Evolutionary conservation across 1,139 yeast species (phyloP).

Genomic region (Starmera stellimalicola): DNA sequence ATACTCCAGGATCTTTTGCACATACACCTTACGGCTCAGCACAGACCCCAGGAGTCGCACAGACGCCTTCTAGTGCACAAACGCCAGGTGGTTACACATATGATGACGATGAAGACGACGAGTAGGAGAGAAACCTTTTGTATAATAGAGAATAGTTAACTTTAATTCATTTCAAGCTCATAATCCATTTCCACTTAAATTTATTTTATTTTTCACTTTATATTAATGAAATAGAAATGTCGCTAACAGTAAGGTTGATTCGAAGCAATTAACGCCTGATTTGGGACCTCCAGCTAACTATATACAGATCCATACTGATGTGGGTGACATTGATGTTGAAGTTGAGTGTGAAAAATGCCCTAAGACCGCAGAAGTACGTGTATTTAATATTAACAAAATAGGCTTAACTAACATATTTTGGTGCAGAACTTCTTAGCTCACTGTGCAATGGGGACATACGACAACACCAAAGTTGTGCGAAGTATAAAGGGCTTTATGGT

Average conservation of each 20-base stretch:
- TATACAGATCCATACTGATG: constrained; percentile 26
- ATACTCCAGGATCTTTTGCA: constrained; percentile 29
- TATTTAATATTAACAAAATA: not conserved
- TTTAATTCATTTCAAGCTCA: too few species aligned
- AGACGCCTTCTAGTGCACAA: constrained; percentile 11
- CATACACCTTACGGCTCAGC: constrained; percentile 7
- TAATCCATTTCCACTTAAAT: too few species aligned
- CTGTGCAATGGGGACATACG: constrained; percentile 38
- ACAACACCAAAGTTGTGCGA: constrained; percentile 31
- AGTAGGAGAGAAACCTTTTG: not conserved
- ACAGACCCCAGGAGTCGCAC: too few species aligned
- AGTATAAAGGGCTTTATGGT: constrained; percentile 36
- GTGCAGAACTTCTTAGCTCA: constrained; percentile 36
- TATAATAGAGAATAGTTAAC: too few species aligned
- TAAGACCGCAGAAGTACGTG: constrained; percentile 25
- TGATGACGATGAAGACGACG: constrained; percentile 1
- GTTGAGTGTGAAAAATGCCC: constrained; percentile 32
- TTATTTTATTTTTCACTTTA: too few species aligned
- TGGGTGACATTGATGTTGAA: constrained; percentile 31
- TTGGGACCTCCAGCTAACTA: too few species aligned
- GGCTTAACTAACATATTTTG: too few species aligned
- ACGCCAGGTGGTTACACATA: constrained; percentile 10
- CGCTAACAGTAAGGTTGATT: constrained; percentile 17
- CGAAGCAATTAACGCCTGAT: too few species aligned
- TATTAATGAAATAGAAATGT: constrained; percentile 11